Conservation (phyloP, 305 asterid genomes). For the Nicotiana rustica region DNA sequence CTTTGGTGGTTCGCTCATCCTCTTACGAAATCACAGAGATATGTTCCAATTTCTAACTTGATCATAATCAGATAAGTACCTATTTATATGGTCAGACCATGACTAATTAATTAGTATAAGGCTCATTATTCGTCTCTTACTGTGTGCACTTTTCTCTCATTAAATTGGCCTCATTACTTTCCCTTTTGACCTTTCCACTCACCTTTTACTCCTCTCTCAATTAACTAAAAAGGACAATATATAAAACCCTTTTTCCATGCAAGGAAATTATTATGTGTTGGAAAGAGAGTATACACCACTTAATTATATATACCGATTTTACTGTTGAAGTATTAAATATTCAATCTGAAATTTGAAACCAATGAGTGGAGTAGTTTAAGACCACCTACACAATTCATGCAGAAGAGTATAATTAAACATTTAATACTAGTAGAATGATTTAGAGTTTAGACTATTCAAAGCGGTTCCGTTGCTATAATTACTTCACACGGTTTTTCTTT, state of each 20-base stretch:
- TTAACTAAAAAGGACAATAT: too few species aligned
- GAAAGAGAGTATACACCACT: too few species aligned
- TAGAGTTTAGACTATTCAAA: background rate
- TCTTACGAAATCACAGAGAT: background rate
- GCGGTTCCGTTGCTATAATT: background rate
- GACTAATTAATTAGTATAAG: background rate
- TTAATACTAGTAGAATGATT: background rate
- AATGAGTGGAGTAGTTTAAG: background rate
- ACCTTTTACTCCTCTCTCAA: too few species aligned
- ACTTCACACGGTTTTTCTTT: background rate
- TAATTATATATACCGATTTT: too few species aligned
- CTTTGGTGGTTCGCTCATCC: conserved; percentile 53
- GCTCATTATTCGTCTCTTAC: background rate
- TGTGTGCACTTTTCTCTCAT: too few species aligned
- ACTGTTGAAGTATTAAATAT: background rate
- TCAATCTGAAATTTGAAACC: background rate
- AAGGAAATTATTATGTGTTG: too few species aligned
- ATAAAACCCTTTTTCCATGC: too few species aligned
- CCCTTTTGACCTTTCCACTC: too few species aligned
- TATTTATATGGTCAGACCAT: background rate
- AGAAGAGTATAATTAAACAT: background rate
- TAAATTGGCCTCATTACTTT: too few species aligned
- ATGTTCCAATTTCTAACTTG: background rate
- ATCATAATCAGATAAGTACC: background rate
- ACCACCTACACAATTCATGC: too few species aligned